phyloP scores from a whole-genome alignment of 2,329 filamentous ascomycete species.

The Calonectria fujianensis region DNA sequence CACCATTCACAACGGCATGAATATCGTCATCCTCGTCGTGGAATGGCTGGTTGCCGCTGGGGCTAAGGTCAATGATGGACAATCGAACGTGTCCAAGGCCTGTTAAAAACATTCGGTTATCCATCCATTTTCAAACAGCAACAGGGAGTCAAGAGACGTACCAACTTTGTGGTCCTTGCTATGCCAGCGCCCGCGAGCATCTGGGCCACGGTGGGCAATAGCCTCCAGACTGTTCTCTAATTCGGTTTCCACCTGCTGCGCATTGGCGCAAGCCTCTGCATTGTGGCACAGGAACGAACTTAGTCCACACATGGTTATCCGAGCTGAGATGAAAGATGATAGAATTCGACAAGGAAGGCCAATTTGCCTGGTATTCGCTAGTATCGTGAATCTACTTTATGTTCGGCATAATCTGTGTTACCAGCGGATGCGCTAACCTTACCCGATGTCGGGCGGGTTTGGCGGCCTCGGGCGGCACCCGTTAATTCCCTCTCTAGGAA shows the following conservation, averaged over 20 bases:
- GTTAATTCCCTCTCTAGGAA: constrained; percentile 10
- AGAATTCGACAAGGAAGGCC: neutral
- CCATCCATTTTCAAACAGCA: neutral
- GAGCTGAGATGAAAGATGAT: neutral
- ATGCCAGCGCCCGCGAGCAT: constrained; percentile 10
- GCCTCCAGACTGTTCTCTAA: constrained; percentile 7
- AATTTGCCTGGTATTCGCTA: constrained; percentile 1
- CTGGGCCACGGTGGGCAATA: neutral
- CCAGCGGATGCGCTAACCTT: neutral
- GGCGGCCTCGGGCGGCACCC: neutral
- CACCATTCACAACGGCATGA: constrained; percentile 19
- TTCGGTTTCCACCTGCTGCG: neutral
- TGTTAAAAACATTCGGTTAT: neutral
- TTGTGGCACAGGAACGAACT: constrained; percentile 5
- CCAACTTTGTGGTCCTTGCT: constrained; percentile 11
- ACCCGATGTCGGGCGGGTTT: constrained; percentile 11
- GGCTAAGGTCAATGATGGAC: constrained; percentile 19
- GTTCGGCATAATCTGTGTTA: neutral
- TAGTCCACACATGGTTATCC: constrained; percentile 13
- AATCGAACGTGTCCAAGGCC: constrained; percentile 8
- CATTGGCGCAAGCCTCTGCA: neutral
- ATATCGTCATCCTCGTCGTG: constrained; percentile 3
- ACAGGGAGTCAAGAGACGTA: neutral
- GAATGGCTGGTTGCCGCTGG: constrained; percentile 18
- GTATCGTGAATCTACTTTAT: constrained; percentile 19